These are phyloP conservation scores for Candida sonorensis DNA, from an alignment of 805 yeast genomes.

Conservation along the genomic window DNA sequence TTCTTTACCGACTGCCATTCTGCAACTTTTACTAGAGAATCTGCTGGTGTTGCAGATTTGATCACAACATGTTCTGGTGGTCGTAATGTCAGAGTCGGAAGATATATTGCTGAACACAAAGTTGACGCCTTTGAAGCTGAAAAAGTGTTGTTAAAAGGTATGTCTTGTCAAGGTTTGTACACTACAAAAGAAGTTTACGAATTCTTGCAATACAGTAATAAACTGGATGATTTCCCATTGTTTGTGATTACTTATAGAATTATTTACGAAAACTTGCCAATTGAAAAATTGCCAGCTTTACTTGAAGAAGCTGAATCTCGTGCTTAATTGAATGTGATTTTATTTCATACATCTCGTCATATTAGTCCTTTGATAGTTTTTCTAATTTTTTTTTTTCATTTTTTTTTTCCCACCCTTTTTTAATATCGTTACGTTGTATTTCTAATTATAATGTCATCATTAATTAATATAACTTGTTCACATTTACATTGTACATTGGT, in stretches of 20 bases:
- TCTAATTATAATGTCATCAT: too few relatives aligned
- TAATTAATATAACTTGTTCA: too few relatives aligned
- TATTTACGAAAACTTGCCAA: constrained; percentile 65
- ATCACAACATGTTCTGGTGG: constrained; percentile 98
- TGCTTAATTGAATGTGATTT: too few relatives aligned
- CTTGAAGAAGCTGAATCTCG: constrained; percentile 46
- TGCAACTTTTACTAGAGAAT: constrained; percentile 83
- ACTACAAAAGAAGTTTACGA: constrained; percentile 91
- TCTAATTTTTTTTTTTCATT: too few relatives aligned
- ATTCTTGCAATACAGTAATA: constrained; percentile 49
- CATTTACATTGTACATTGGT: too few relatives aligned
- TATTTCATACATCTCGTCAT: too few relatives aligned
- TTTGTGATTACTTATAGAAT: constrained; percentile 77
- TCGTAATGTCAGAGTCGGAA: constrained; percentile 89
- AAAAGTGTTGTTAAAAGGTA: constrained; percentile 83
- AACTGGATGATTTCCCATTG: constrained; percentile 71
- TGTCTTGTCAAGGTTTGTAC: constrained; percentile 91
- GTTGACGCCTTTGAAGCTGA: constrained; percentile 78
- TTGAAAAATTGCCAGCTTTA: constrained; percentile 68
- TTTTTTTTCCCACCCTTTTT: too few relatives aligned
- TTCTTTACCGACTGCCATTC: constrained; percentile 73
- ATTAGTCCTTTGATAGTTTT: too few relatives aligned
- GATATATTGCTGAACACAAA: constrained; percentile 73
- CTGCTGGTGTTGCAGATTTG: constrained; percentile 97
- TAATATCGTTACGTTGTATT: too few relatives aligned